These are phyloP conservation scores for Withania somnifera DNA, from an alignment of 305 asterid species.

Conservation along the genomic window DNA sequence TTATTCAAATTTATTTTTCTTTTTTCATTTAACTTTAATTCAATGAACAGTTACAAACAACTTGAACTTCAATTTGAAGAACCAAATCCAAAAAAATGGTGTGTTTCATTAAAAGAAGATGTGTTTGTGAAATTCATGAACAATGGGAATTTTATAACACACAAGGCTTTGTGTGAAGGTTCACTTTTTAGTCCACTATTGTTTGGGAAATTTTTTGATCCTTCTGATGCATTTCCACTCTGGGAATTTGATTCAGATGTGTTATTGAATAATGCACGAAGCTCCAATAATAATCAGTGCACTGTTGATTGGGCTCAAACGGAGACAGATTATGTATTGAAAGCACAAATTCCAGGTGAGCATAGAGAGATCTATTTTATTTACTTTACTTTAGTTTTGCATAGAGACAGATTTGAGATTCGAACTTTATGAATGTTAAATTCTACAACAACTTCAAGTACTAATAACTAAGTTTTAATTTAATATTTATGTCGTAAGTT, in stretches of 20 bases:
- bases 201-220: conserved; percentile 85
- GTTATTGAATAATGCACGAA: conserved; percentile 22
- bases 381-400: not conserved
- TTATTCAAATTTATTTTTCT: not conserved
- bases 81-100: conserved; percentile 49
- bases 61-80: conserved; percentile 43
- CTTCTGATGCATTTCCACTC: conserved; percentile 73
- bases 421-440: not conserved
- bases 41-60: conserved; percentile 31
- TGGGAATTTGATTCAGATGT: conserved; percentile 68
- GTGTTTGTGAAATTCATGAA: conserved; percentile 26
- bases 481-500: no score
- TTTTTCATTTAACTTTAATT: not conserved
- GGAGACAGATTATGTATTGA: conserved; percentile 32
- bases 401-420: not conserved
- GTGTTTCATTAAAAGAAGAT: conserved; percentile 54
- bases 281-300: conserved; percentile 14
- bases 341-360: conserved; percentile 55
- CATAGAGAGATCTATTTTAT: not conserved
- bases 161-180: conserved; percentile 31
- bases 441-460: not conserved
- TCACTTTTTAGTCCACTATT: conserved; percentile 58
- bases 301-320: conserved; percentile 56
- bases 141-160: conserved; percentile 23
- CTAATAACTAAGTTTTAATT: no score